Evolutionary conservation across 345 rosid species (phyloP).

Genomic region (Microthlaspi erraticum): DNA sequence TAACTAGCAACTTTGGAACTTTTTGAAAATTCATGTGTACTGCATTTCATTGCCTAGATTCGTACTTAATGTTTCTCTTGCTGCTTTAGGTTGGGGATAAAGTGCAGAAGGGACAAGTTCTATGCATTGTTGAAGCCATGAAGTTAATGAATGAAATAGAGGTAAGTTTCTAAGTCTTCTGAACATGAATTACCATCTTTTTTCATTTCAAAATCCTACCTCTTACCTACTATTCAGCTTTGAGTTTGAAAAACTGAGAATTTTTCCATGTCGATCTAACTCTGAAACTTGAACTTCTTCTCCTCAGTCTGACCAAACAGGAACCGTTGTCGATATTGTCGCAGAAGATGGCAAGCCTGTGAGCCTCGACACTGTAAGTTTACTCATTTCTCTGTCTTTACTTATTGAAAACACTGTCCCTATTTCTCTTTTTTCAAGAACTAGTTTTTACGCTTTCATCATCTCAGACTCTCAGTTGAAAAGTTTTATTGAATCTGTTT

Average conservation of each 20-base stretch:
- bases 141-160: conserved; percentile 96
- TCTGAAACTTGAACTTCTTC: conserved; percentile 30
- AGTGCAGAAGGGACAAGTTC: conserved; percentile 88
- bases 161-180: conserved; percentile 50
- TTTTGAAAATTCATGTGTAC: neutral
- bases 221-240: neutral
- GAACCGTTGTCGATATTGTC: conserved; percentile 75
- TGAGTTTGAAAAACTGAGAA: neutral
- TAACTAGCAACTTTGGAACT: neutral
- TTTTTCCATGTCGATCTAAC: neutral
- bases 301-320: conserved; percentile 73
- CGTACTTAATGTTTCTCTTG: neutral
- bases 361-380: conserved; percentile 70
- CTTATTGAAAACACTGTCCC: neutral
- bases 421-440: neutral
- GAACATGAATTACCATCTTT: neutral
- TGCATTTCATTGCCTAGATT: conserved; percentile 1
- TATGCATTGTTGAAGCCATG: conserved; percentile 95
- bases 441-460: neutral
- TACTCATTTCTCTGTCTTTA: neutral
- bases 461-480: neutral
- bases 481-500: neutral
- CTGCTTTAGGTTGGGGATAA: conserved; percentile 80
- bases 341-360: conserved; percentile 81
- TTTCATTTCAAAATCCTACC: neutral